Evolutionary conservation across 129 eudicot genomes (phyloP).

Genomic region (Chrysanthemum seticuspe): DNA sequence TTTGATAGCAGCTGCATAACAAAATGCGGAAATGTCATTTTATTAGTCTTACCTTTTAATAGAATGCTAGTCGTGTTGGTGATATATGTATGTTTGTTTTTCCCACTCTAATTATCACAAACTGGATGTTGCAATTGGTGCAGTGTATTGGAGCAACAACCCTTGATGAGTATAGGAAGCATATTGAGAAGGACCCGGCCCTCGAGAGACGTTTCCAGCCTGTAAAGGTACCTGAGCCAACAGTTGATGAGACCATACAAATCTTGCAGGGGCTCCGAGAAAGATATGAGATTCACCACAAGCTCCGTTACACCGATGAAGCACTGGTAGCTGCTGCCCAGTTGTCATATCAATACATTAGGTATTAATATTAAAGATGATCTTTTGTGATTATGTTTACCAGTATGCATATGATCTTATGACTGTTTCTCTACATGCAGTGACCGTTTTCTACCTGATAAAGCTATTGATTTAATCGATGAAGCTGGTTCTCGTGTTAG

Average conservation of each 20-base stretch:
- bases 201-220: conserved; percentile 92
- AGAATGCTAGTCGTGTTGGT: neutral
- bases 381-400: neutral
- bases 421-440: conserved; percentile 33
- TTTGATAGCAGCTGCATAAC: conserved; percentile 14
- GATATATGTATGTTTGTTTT: neutral
- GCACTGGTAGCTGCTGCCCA: conserved; percentile 88
- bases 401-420: conserved; percentile 2
- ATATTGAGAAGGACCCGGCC: conserved; percentile 94
- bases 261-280: conserved; percentile 87
- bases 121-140: neutral
- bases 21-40: neutral
- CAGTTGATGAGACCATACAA: conserved; percentile 86
- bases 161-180: conserved; percentile 91
- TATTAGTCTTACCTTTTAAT: neutral
- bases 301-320: conserved; percentile 90
- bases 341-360: conserved; percentile 81
- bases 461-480: conserved; percentile 88
- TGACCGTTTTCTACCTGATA: conserved; percentile 94
- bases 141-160: conserved; percentile 99
- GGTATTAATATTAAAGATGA: conserved; percentile 34
- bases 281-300: conserved; percentile 93
- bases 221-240: conserved; percentile 94
- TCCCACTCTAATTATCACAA: neutral
- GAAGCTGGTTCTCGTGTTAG: conserved; percentile 98